A percentile compares a stretch with the other conserved stretches of the same genome.
These are phyloP conservation scores for Metarhizium anisopliae DNA, from an alignment of 2,329 filamentous ascomycete species.

Conservation along the genomic window DNA sequence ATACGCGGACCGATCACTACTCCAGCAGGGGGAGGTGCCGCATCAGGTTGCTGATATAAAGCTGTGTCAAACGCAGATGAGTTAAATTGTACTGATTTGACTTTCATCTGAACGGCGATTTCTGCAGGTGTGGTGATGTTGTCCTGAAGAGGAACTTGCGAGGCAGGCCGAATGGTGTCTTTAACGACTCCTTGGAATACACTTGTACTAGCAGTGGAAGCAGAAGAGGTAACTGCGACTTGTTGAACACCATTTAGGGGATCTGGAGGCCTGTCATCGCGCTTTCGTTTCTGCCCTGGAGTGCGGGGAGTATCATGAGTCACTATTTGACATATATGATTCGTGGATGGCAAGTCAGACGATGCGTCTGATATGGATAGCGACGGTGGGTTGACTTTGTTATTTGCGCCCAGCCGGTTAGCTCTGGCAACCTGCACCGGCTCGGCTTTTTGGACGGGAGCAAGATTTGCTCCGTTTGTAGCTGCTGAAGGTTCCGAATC, in stretches of 20 bases:
- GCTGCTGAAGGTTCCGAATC: not conserved
- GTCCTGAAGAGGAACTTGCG: not conserved
- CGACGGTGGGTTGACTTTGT: not conserved
- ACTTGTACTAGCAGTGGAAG: not conserved
- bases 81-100: constrained; percentile 6
- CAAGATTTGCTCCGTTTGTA: not conserved
- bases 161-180: not conserved
- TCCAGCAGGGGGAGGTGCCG: constrained; percentile 14
- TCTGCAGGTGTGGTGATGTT: too few species aligned
- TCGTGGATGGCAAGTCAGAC: not conserved
- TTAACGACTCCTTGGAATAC: not conserved
- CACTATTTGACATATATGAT: not conserved
- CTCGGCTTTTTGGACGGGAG: not conserved
- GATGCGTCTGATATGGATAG: not conserved
- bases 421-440: not conserved
- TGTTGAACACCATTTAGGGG: not conserved
- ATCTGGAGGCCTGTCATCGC: not conserved
- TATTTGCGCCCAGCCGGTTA: not conserved
- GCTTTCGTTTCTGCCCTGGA: not conserved
- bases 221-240: not conserved
- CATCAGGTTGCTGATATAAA: constrained; percentile 27
- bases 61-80: constrained; percentile 25
- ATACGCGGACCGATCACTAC: constrained; percentile 8
- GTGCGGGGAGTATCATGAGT: not conserved
- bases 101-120: not conserved